phyloP scores from a whole-genome alignment of 2,329 filamentous ascomycete genomes.

The Aspergillus amoenus region DNA sequence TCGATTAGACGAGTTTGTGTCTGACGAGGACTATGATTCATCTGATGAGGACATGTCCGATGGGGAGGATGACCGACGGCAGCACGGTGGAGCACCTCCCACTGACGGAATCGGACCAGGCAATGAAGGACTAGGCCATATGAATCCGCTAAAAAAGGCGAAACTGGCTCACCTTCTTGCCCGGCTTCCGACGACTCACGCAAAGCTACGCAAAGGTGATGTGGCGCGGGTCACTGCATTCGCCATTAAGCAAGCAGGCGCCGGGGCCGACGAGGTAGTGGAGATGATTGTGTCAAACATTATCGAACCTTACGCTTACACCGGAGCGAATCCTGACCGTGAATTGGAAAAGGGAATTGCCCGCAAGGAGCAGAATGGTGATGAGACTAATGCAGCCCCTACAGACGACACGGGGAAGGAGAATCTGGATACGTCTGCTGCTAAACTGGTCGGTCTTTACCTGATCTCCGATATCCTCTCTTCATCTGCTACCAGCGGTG shows the following conservation, averaged over 20 bases:
- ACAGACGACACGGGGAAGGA: slow-evolving; percentile 41
- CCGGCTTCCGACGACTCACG: slow-evolving; percentile 72
- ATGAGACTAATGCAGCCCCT: slow-evolving; percentile 31
- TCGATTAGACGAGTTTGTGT: slow-evolving; percentile 73
- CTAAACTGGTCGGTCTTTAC: slow-evolving; percentile 79
- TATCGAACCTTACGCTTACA: slow-evolving; percentile 71
- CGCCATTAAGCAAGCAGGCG: slow-evolving; percentile 81
- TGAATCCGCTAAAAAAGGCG: slow-evolving; percentile 80
- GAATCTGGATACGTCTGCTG: slow-evolving; percentile 65
- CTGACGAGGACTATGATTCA: slow-evolving; percentile 81
- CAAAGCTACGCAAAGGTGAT: slow-evolving; percentile 77
- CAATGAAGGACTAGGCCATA: slow-evolving; percentile 60
- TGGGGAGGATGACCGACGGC: slow-evolving; percentile 44
- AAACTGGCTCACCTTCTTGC: slow-evolving; percentile 82
- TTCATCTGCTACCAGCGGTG: slow-evolving; percentile 70
- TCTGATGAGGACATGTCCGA: slow-evolving; percentile 75
- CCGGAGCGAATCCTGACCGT: slow-evolving; percentile 63
- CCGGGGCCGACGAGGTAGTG: slow-evolving; percentile 88
- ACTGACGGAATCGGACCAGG: slow-evolving; percentile 37
- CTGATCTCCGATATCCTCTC: slow-evolving; percentile 78
- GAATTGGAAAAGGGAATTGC: slow-evolving; percentile 30
- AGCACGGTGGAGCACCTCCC: slow-evolving; percentile 42
- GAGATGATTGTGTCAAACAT: slow-evolving; percentile 83
- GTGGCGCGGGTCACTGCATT: slow-evolving; percentile 84
- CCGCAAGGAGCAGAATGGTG: slow-evolving; percentile 34